Evolutionary conservation across 306 rosid species (phyloP).

Genomic region (Vicia villosa): DNA sequence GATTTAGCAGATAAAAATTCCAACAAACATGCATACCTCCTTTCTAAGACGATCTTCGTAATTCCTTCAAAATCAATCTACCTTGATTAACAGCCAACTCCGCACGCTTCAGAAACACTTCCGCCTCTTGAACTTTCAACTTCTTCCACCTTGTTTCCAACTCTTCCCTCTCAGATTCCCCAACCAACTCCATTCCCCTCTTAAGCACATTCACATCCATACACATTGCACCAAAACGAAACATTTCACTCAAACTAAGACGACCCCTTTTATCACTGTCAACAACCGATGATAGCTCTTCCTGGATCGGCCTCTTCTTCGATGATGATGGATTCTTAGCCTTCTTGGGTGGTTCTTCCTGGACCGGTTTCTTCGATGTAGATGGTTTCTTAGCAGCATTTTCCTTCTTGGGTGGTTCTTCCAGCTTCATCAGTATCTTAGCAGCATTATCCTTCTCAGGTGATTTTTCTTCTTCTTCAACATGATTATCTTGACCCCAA

Average conservation of each 20-base stretch:
- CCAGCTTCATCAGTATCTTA: no score
- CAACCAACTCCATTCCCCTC: neutral
- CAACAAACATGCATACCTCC: neutral
- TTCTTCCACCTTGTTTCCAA: neutral
- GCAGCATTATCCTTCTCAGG: no score
- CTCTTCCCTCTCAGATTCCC: neutral
- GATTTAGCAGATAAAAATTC: neutral
- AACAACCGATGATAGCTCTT: neutral
- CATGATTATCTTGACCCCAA: neutral
- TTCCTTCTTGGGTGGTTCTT: no score
- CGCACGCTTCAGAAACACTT: neutral
- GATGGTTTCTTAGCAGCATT: no score
- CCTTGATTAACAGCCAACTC: neutral
- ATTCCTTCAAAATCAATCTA: neutral
- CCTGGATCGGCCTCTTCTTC: neutral
- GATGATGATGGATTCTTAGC: no score
- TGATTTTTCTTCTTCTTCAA: neutral
- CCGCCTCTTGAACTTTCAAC: neutral
- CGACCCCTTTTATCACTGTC: neutral
- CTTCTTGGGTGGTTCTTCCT: no score
- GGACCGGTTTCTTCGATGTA: no score
- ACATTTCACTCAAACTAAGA: neutral
- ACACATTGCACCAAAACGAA: neutral
- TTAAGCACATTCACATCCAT: neutral
- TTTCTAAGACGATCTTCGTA: neutral